Percentiles rank a stretch among this genome's conserved stretches.
Evolutionary conservation across 306 rosid genomes (phyloP).

Genomic region (Trifolium dubium): DNA sequence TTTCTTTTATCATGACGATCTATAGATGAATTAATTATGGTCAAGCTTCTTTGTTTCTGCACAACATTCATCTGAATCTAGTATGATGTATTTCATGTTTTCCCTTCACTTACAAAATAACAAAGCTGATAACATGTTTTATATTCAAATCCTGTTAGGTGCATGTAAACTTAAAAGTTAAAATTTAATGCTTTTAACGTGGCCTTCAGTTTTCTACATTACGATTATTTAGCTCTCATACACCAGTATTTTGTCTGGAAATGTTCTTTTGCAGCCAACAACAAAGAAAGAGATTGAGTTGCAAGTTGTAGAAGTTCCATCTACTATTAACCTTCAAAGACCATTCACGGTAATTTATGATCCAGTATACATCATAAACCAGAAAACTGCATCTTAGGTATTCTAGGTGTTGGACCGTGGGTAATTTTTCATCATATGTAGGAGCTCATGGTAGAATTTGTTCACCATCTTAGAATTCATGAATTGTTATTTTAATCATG

Average conservation of each 20-base stretch:
- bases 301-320: constrained; percentile 75
- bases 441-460: constrained; percentile 40
- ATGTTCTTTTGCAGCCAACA: constrained; percentile 70
- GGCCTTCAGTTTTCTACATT: constrained; percentile 22
- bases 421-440: constrained; percentile 23
- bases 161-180: not conserved
- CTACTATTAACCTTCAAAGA: constrained; percentile 71
- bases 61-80: constrained; percentile 29
- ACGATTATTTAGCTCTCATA: constrained; percentile 32
- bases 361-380: constrained; percentile 31
- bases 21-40: constrained; percentile 28
- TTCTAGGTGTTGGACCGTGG: constrained; percentile 8
- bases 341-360: constrained; percentile 71
- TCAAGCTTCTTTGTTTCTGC: constrained; percentile 21
- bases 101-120: constrained; percentile 14
- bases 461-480: constrained; percentile 18
- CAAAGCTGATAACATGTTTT: constrained; percentile 15
- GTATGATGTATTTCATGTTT: not conserved
- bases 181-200: constrained; percentile 15
- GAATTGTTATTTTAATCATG: constrained; percentile 23
- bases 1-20: constrained; percentile 28
- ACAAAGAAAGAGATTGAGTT: constrained; percentile 82
- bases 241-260: constrained; percentile 34
- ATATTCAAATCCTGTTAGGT: constrained; percentile 25
- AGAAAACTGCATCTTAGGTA: constrained; percentile 37